Percentiles rank a stretch among this genome's conserved stretches.
phyloP scores from a whole-genome alignment of 169 alveolate species.

The Condylostoma magnum region DNA sequence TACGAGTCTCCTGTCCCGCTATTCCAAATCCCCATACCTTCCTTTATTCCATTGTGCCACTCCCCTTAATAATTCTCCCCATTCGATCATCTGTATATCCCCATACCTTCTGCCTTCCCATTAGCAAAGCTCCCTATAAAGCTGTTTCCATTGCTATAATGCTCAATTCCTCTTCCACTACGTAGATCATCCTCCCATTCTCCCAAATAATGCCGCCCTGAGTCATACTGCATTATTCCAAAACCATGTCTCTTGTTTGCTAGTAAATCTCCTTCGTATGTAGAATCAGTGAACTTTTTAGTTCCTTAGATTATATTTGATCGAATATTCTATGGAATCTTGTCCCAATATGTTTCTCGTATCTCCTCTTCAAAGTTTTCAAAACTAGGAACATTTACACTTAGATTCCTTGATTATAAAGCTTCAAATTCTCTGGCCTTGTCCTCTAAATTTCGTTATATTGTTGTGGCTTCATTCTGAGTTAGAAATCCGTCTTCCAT shows the following conservation, averaged over 20 bases:
- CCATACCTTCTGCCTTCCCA: constrained; percentile 31
- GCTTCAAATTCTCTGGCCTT: too few species aligned
- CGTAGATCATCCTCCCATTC: constrained; percentile 34
- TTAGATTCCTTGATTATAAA: too few species aligned
- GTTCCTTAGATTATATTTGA: too few species aligned
- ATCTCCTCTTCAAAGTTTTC: too few species aligned
- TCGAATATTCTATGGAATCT: too few species aligned
- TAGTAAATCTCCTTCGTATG: constrained; percentile 20
- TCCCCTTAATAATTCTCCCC: constrained; percentile 28
- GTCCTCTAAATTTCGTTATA: too few species aligned
- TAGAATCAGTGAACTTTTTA: constrained; percentile 16
- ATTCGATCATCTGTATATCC: constrained; percentile 3
- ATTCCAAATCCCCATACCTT: constrained; percentile 28
- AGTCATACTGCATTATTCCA: constrained; percentile 29
- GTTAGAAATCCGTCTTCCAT: too few species aligned
- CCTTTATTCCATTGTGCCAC: constrained; percentile 27
- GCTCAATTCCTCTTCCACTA: constrained; percentile 26
- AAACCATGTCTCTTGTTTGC: constrained; percentile 34
- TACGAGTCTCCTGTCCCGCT: constrained; percentile 20
- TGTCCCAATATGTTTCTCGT: too few species aligned
- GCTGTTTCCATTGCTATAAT: constrained; percentile 8
- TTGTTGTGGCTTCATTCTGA: too few species aligned
- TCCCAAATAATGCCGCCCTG: constrained; percentile 26
- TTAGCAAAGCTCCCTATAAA: constrained; percentile 15
- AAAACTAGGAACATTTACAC: too few species aligned